Evolutionary conservation across 805 yeast genomes (phyloP), one percentile per base, ranked within the genome.

Genomic region (Pichia kluyveri): DNA sequence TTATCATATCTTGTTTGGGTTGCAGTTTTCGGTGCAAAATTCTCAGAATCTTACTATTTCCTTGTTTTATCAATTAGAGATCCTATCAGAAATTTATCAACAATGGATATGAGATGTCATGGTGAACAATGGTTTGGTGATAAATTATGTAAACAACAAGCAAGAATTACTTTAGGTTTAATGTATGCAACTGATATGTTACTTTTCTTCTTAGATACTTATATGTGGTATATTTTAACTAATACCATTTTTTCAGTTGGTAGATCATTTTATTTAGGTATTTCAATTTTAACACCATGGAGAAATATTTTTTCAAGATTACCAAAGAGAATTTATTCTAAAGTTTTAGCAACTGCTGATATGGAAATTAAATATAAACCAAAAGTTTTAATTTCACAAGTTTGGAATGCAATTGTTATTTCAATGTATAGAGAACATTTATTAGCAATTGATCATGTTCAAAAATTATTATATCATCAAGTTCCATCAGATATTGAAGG

Each of bases 351-450:
- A 42, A 93, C 99, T 37, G 86, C 96, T 56, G 98, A 93, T 68
- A 91, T 95, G 99, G 98, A 93, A 73, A 88, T 91, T 66, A 91
- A 93, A 75, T 93, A 93, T 73, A 91, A 93, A 72, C 98, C 99
- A 57, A 93, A 93, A 79, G 97, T 93, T 56, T 77, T 93, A 67
- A 91, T 93, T 61, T 89, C 97, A 40, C 99, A 93, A 75, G 91
- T 95, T 59, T 93, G 99, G 99, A 93, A 93, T 67, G 99, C 99
- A 47, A 86, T 93, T 69, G 95, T 93, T 56, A 93, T 93, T 60
- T 91, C 99, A 50, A 93, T 93, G 99, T 95, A 93, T 82, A 88
- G 99, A 76, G 99, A 93, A 72, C 99, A 93, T 69, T 75, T 93
- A 69, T 73, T 93, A 58, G 98, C 99, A 30, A 91, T 95, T 68